Conservation (phyloP, 768 basidiomycete genomes). For the Dacryopinax primogenitus region DNA sequence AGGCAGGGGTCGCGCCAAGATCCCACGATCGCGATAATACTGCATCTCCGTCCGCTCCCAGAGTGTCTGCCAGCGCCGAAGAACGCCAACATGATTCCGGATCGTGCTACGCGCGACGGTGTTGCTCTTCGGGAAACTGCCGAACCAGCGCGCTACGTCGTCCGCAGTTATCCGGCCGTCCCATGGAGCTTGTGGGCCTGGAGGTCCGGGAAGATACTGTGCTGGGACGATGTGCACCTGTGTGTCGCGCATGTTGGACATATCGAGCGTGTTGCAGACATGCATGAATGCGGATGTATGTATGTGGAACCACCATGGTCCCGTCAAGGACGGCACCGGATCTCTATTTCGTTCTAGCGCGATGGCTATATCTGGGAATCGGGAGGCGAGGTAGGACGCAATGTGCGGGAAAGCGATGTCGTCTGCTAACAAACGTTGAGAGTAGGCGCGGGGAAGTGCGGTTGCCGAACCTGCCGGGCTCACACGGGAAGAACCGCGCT, state of each 20-base stretch:
- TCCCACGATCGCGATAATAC: neutral
- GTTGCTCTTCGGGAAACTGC: conserved; percentile 1
- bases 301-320: conserved; percentile 2
- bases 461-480: neutral
- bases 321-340: neutral
- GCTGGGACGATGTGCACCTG: neutral
- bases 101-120: conserved; percentile 7
- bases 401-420: neutral
- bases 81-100: conserved; percentile 1
- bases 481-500: neutral
- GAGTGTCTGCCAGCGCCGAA: conserved; percentile 1
- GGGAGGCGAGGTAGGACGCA: neutral
- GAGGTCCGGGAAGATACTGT: neutral
- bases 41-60: conserved; percentile 5
- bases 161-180: conserved; percentile 7
- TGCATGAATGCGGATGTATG: conserved; percentile 3
- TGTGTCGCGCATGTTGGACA: conserved; percentile 2
- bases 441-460: neutral
- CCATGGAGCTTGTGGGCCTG: neutral
- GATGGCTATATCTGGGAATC: neutral
- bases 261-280: conserved; percentile 1
- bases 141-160: conserved; percentile 1
- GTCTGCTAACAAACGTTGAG: neutral
- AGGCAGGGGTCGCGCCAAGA: neutral
- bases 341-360: neutral